These are phyloP conservation scores for Bryoerythrophyllum caledonicum DNA, from an alignment of 225 moss, liverwort and hornwort genomes.

Conservation along the genomic window DNA sequence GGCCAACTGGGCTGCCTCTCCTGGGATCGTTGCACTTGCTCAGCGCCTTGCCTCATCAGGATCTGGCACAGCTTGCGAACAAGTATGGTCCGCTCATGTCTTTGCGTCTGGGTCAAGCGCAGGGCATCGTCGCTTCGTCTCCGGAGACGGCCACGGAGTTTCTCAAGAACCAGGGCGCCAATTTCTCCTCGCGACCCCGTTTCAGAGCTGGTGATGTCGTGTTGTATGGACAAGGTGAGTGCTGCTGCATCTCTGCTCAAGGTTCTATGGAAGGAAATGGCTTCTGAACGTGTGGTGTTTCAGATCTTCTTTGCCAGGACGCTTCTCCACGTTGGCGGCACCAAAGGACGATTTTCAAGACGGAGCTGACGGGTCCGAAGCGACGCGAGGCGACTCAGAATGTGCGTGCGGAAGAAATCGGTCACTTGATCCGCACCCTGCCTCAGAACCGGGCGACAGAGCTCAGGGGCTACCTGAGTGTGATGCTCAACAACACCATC, in stretches of 20 bases:
- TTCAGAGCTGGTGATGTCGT: conserved; percentile 7
- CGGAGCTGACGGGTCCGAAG: neutral
- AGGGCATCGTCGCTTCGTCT: neutral
- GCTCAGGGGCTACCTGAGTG: neutral
- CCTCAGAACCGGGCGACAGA: conserved; percentile 12
- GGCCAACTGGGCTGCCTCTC: conserved; percentile 2
- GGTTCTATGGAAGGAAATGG: neutral
- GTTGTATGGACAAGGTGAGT: conserved; percentile 20
- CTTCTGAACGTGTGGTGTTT: neutral
- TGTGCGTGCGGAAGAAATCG: conserved; percentile 12
- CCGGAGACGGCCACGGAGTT: neutral
- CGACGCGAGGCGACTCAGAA: conserved; percentile 5
- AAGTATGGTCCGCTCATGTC: conserved; percentile 10
- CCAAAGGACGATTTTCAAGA: neutral
- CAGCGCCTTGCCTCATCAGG: neutral
- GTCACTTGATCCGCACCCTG: neutral
- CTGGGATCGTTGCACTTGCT: neutral
- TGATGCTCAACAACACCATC: neutral
- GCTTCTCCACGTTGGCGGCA: conserved; percentile 4
- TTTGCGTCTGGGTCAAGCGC: neutral
- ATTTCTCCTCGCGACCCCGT: neutral
- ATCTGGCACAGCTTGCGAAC: neutral
- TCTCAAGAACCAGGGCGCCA: neutral
- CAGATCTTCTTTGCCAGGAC: conserved; percentile 14
- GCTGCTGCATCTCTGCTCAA: neutral